Conservation (phyloP, 345 rosid species). For the Dimocarpus longan region DNA sequence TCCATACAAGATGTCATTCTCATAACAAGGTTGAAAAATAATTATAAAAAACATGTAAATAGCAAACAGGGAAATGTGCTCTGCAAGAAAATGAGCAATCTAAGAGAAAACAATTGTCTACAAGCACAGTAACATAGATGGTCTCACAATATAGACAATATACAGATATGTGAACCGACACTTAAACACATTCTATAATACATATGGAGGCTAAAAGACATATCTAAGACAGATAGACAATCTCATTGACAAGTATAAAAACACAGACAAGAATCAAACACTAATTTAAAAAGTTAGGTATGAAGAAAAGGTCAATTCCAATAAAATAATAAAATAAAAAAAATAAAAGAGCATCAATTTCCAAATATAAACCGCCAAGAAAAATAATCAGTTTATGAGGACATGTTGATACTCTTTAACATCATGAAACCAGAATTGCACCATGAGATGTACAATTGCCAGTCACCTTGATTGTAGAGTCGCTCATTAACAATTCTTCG, state of each 20-base stretch:
- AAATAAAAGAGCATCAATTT: not conserved
- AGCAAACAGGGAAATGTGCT: not conserved
- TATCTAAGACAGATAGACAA: not conserved
- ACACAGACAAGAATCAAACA: not conserved
- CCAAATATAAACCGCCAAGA: not conserved
- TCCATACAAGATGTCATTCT: not conserved
- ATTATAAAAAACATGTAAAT: not conserved
- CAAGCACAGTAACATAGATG: not conserved
- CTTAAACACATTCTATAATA: not conserved
- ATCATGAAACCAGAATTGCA: conserved; percentile 1
- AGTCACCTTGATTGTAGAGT: conserved; percentile 80
- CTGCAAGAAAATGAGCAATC: not conserved
- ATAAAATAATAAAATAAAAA: not conserved
- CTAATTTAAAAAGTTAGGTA: not conserved
- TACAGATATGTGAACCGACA: not conserved
- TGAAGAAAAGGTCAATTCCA: not conserved
- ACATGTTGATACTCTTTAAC: conserved; percentile 3
- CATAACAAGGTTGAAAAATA: not conserved
- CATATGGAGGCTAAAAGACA: not conserved
- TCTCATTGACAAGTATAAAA: not conserved
- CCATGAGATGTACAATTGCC: not conserved
- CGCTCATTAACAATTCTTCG: conserved; percentile 96
- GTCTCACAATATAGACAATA: not conserved
- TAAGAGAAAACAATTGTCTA: not conserved
- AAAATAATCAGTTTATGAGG: not conserved